Evolutionary conservation across 164 flowering plant genomes (phyloP).

Genomic region (Tetrastigma voinierianum): DNA sequence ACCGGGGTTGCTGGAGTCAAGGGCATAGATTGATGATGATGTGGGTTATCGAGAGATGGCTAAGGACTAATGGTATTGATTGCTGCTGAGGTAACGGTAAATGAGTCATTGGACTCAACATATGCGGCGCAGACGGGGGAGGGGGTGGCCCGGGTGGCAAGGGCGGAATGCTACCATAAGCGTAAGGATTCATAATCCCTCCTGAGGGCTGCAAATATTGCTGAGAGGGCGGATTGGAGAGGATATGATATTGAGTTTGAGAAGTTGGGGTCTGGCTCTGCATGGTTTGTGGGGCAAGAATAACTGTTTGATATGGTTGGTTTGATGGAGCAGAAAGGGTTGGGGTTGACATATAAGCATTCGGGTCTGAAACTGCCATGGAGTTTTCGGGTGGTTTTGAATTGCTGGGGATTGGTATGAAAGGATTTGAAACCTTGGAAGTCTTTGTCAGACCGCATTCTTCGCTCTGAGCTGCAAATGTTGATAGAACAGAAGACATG

Average conservation of each 20-base stretch:
- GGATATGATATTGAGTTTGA: conserved; percentile 59
- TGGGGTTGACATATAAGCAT: conserved; percentile 33
- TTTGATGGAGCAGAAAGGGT: conserved; percentile 27
- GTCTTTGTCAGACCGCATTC: conserved; percentile 45
- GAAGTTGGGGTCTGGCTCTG: conserved; percentile 45
- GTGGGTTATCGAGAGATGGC: no score
- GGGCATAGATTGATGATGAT: conserved; percentile 10
- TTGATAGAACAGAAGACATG: conserved; percentile 87
- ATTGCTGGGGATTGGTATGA: conserved; percentile 26
- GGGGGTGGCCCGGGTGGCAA: conserved; percentile 59
- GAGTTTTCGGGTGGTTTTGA: conserved; percentile 46
- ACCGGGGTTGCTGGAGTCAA: conserved; percentile 36
- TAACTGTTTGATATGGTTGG: conserved; percentile 54
- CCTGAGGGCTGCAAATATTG: conserved; percentile 67
- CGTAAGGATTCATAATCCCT: conserved; percentile 34
- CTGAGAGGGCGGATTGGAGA: conserved; percentile 49
- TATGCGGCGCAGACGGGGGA: conserved; percentile 39
- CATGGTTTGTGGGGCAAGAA: conserved; percentile 42
- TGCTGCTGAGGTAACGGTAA: conserved; percentile 30
- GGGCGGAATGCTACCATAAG: no score
- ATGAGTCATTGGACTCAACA: conserved; percentile 39
- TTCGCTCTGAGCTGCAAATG: conserved; percentile 92
- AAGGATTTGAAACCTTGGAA: conserved; percentile 32
- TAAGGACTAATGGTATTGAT: no score
- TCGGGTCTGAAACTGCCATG: conserved; percentile 42